A percentile compares a stretch with the other conserved stretches of the same genome.
phyloP scores from a whole-genome alignment of 495 filamentous ascomycete genomes.

The Sordaria brevicollis region DNA sequence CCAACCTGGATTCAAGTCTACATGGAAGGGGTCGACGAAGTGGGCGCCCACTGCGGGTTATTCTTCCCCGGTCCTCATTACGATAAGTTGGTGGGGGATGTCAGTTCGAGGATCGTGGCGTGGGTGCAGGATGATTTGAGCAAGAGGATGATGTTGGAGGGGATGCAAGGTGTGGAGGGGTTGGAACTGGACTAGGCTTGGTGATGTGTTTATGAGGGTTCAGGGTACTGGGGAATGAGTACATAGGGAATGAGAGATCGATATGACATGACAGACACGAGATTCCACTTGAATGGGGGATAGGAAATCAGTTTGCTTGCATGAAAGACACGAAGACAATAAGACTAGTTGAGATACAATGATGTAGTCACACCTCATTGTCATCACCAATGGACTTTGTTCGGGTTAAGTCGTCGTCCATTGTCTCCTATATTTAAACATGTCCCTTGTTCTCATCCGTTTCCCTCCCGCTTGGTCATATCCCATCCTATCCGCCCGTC shows the following conservation, averaged over 20 bases:
- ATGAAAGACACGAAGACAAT: background rate
- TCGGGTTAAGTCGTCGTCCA: background rate
- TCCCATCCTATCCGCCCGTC: background rate
- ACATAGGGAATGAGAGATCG: background rate
- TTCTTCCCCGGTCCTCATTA: slow-evolving; percentile 66
- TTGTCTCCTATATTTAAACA: background rate
- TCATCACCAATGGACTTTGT: background rate
- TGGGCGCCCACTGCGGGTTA: slow-evolving; percentile 73
- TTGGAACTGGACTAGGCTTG: slow-evolving; percentile 1
- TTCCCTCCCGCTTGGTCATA: too few species aligned
- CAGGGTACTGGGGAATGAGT: background rate
- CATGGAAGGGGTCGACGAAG: slow-evolving; percentile 77
- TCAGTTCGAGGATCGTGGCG: slow-evolving; percentile 53
- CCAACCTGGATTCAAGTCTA: slow-evolving; percentile 63
- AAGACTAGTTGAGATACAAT: background rate
- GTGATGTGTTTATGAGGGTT: too few species aligned
- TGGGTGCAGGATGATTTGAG: slow-evolving; percentile 57
- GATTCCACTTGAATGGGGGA: background rate
- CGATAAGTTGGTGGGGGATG: slow-evolving; percentile 65
- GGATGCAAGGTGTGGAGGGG: slow-evolving; percentile 2
- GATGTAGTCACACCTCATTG: background rate
- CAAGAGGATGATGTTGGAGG: slow-evolving; percentile 22
- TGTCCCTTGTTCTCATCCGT: background rate
- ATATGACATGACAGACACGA: background rate
- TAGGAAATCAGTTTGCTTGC: too few species aligned